Base-by-base conservation (phyloP, 169 alveolate genomes). In the Prorocentrum cordatum region DNA sequence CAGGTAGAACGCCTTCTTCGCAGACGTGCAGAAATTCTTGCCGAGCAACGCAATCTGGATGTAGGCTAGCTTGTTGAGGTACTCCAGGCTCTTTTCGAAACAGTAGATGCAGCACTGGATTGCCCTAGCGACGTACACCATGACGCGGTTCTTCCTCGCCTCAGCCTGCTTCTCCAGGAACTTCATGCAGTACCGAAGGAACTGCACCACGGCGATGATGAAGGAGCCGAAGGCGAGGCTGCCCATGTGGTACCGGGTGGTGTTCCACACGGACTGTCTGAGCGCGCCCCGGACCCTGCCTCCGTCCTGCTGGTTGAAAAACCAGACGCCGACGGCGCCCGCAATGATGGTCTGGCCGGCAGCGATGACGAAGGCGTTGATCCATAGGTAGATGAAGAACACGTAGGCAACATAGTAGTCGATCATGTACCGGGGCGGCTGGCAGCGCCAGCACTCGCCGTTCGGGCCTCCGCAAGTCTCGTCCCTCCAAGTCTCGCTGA, bases 141-240 rank as follows among this genome's bases (percentile, higher is more conserved):
- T 20, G 59, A 20, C 26, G 59, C 59, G 6, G 59, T 24, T 54
- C 27, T n/a, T 54, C 32, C 14, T n/a, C 33, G 36, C 26, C 45
- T 45, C 16, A 20, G 18, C 33, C 33, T 54, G 87, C 50, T 1
- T 39, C 87, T 77, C 91, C 79, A n/a, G 93, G 64, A 62, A 91
- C 72, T 77, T 77, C 64, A 77, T 33, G n/a, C 54, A 31, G 27
- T 66, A 66, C 79, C 94, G 94, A 58, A 95, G 94, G 71, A 95
- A 83, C 92, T 94, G 93, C 62, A 95, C 94, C 54, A 95, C 88
- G 16, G 97, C 97, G 10, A 96, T 92, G 45, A 96, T 92, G 47
- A 95, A 90, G 24, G 97, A 90, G 38, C 98, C 98, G 86, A 96
- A 95, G 47, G 97, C 97, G 62, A 95, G 68, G 7, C 96, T 92